Evolutionary conservation across 768 basidiomycete species (phyloP).

Genomic region (Clitopilus passeckerianus): DNA sequence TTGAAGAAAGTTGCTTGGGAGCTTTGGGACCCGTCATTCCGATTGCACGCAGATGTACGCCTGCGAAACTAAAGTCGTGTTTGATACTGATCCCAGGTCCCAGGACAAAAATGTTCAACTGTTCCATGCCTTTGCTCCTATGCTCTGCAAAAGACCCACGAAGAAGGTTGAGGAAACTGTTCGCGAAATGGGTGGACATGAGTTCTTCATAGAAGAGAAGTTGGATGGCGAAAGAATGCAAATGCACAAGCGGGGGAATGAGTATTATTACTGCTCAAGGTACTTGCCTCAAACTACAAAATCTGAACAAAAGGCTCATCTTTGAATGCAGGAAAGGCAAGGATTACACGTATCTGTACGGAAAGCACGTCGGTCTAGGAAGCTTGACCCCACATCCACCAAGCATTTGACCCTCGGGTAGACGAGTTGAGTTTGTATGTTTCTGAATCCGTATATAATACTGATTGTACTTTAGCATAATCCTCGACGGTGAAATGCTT

Average conservation of each 20-base stretch:
- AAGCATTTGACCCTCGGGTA: conserved; percentile 69
- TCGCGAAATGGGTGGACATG: conserved; percentile 71
- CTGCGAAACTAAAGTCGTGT: not conserved
- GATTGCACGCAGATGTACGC: conserved; percentile 58
- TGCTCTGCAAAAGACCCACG: conserved; percentile 89
- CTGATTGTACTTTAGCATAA: conserved; percentile 50
- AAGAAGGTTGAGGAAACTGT: conserved; percentile 79
- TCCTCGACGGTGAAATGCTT: conserved; percentile 97
- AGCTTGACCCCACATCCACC: conserved; percentile 86
- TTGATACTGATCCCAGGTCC: not conserved
- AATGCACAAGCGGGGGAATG: conserved; percentile 85
- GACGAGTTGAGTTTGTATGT: conserved; percentile 60
- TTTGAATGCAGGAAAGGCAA: conserved; percentile 68
- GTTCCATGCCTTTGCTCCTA: conserved; percentile 87
- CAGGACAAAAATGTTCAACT: conserved; percentile 84
- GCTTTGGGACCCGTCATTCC: conserved; percentile 68
- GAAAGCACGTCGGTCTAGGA: conserved; percentile 74
- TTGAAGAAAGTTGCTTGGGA: conserved; percentile 91
- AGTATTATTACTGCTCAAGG: conserved; percentile 93
- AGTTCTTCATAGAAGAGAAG: conserved; percentile 95
- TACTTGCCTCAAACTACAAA: conserved; percentile 16
- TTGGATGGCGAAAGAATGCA: conserved; percentile 97
- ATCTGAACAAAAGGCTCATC: not conserved
- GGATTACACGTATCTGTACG: conserved; percentile 89
- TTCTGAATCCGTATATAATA: not conserved